phyloP scores from a whole-genome alignment of 371 early-diverging fungal species.

The Blyttiomyces sp. region DNA sequence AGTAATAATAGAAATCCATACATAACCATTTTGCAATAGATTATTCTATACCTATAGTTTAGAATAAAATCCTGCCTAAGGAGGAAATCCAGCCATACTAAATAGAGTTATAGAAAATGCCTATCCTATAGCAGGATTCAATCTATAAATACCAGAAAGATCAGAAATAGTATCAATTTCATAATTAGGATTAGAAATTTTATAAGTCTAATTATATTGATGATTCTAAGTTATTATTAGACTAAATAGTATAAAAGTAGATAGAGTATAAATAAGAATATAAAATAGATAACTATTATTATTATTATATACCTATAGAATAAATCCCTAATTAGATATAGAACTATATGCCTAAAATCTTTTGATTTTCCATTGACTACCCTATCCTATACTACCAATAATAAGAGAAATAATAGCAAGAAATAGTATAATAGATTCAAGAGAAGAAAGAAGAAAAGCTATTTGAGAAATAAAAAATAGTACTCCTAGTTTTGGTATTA shows the following conservation, averaged over 20 bases:
- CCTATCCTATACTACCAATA: slow-evolving; percentile 35
- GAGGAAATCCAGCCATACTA: slow-evolving; percentile 27
- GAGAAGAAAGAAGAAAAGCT: slow-evolving; percentile 15
- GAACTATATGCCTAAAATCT: slow-evolving; percentile 47
- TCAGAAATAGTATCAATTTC: slow-evolving; percentile 12
- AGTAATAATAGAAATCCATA: slow-evolving; percentile 18
- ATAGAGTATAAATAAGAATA: slow-evolving; percentile 37
- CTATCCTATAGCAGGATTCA: slow-evolving; percentile 21
- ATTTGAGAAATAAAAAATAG: slow-evolving; percentile 18
- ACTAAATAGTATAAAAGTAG: slow-evolving; percentile 40
- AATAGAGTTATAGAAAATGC: slow-evolving; percentile 26
- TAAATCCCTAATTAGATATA: slow-evolving; percentile 39
- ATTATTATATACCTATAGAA: slow-evolving; percentile 26
- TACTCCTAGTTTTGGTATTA: slow-evolving; percentile 30
- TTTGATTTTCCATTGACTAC: slow-evolving; percentile 43
- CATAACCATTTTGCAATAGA: slow-evolving; percentile 7
- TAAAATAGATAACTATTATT: slow-evolving; percentile 29
- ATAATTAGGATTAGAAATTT: slow-evolving; percentile 35
- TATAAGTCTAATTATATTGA: too few species aligned
- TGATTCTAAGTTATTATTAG: too few species aligned
- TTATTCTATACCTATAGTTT: slow-evolving; percentile 20
- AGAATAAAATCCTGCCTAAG: slow-evolving; percentile 24
- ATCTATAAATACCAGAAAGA: slow-evolving; percentile 20
- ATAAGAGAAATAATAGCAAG: slow-evolving; percentile 32
- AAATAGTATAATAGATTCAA: slow-evolving; percentile 33